These are phyloP conservation scores for Groenewaldozyma sp. DNA, from an alignment of 1,139 yeast species.

Conservation along the genomic window DNA sequence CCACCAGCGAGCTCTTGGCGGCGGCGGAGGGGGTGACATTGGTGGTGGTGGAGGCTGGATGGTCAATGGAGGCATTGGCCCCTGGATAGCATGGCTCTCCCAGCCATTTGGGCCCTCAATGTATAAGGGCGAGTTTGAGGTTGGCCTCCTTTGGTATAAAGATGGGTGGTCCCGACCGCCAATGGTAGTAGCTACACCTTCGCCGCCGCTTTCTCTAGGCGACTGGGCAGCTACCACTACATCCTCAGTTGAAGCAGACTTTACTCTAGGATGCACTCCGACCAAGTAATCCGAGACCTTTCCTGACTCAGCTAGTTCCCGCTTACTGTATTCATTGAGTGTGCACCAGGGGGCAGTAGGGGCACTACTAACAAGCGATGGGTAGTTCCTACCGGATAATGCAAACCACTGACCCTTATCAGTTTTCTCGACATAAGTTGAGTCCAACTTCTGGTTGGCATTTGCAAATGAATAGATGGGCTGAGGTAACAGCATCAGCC, in stretches of 20 bases:
- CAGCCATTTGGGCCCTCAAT: conserved; percentile 1
- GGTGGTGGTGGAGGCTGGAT: conserved; percentile 3
- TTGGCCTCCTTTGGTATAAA: neutral
- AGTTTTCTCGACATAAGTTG: conserved; percentile 58
- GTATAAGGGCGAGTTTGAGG: neutral
- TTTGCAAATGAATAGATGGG: conserved; percentile 22
- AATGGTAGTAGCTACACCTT: too few species aligned
- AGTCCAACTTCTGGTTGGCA: neutral
- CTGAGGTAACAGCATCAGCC: conserved; percentile 30
- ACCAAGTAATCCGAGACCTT: neutral
- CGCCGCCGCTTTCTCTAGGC: neutral
- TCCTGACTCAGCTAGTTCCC: neutral
- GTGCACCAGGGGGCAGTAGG: conserved; percentile 38
- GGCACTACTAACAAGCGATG: conserved; percentile 73
- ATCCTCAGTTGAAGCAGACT: neutral
- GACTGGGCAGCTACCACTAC: neutral
- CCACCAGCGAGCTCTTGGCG: conserved; percentile 17
- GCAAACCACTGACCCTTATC: conserved; percentile 77
- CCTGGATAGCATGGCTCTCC: neutral
- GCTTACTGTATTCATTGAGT: neutral
- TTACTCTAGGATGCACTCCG: conserved; percentile 2
- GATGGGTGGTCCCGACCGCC: too few species aligned
- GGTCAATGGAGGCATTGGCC: neutral
- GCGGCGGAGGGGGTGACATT: conserved; percentile 10
- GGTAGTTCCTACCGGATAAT: conserved; percentile 65